Evolutionary conservation across 148 eudicot genomes (phyloP).

Genomic region (Camellia granthamiana): DNA sequence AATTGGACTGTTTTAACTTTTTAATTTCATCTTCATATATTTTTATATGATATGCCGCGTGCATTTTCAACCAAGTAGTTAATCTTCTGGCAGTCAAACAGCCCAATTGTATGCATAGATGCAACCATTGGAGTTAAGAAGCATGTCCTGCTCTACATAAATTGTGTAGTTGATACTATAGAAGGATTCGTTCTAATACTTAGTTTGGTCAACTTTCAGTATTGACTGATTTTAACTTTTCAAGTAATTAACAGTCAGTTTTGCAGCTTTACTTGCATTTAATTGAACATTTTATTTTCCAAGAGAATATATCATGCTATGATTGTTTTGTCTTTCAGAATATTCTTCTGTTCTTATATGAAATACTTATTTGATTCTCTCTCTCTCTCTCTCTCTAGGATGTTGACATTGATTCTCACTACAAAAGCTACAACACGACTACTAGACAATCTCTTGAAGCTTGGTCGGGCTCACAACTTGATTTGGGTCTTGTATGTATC

Average conservation of each 20-base stretch:
- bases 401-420: conserved; percentile 62
- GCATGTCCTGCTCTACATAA: neutral
- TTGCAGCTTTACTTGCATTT: neutral
- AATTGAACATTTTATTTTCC: conserved; percentile 11
- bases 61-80: neutral
- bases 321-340: neutral
- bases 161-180: neutral
- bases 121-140: neutral
- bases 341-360: neutral
- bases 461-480: conserved; percentile 79
- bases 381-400: conserved; percentile 43
- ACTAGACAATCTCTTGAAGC: conserved; percentile 90
- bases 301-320: neutral
- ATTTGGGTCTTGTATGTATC: conserved; percentile 85
- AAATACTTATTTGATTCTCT: conserved; percentile 6
- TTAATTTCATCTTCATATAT: neutral
- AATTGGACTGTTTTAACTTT: neutral
- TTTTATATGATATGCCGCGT: neutral
- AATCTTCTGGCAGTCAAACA: neutral
- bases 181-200: neutral
- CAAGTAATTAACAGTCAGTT: neutral
- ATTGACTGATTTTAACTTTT: neutral
- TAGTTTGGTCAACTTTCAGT: neutral
- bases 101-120: neutral
- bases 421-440: conserved; percentile 57